A percentile compares a stretch with the other conserved stretches of the same genome.
Evolutionary conservation across 495 filamentous ascomycete genomes (phyloP).

Genomic region (Chaetomidium leptoderma): DNA sequence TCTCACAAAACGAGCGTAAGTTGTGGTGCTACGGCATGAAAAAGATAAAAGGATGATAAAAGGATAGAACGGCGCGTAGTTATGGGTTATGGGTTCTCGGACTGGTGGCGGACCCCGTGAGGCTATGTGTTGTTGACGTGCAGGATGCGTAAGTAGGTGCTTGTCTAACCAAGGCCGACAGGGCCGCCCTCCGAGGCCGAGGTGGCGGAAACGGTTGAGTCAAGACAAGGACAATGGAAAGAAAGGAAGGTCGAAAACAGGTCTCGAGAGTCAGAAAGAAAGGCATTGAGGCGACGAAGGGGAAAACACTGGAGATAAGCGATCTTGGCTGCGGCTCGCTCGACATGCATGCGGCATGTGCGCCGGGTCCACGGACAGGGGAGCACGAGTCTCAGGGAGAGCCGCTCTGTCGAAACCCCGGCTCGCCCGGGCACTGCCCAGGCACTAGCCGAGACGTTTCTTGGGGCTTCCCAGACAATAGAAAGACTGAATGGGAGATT

Average conservation of each 20-base stretch:
- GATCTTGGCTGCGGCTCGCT: neutral
- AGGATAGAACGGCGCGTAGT: neutral
- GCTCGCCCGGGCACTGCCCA: neutral
- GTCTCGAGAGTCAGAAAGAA: too few relatives aligned
- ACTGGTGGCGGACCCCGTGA: neutral
- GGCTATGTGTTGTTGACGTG: conserved; percentile 2
- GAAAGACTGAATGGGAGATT: neutral
- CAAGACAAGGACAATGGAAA: neutral
- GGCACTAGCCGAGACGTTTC: neutral
- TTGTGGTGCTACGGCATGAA: neutral
- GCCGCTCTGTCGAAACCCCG: neutral
- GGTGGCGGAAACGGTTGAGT: neutral
- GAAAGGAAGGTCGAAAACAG: neutral
- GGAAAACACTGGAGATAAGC: neutral
- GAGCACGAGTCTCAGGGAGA: neutral
- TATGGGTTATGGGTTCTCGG: neutral
- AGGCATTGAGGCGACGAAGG: neutral
- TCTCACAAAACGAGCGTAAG: conserved; percentile 2
- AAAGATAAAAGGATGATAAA: neutral
- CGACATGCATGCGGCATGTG: neutral
- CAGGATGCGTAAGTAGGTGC: neutral
- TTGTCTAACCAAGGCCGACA: neutral
- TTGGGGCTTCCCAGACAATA: neutral
- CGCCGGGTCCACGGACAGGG: conserved; percentile 5
- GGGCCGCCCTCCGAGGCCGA: neutral